Conservation (phyloP, 2,329 filamentous ascomycete species). For the Ampelomyces quisqualis region DNA sequence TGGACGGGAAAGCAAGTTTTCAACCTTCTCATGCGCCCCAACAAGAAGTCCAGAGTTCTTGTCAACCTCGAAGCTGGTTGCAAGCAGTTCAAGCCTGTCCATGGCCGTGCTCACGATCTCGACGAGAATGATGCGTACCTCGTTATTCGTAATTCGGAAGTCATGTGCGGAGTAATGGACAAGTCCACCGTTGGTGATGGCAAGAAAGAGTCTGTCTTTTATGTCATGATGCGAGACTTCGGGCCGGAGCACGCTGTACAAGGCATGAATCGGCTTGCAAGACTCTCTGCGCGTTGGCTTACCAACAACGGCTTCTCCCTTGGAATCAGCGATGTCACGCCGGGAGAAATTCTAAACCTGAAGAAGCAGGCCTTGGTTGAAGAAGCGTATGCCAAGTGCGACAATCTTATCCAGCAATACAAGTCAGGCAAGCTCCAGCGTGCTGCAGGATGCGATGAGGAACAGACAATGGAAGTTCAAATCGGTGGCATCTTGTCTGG, state of each 20-base stretch:
- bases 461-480: constrained; percentile 51
- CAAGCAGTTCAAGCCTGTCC: constrained; percentile 70
- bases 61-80: constrained; percentile 94
- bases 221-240: constrained; percentile 92
- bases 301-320: constrained; percentile 95
- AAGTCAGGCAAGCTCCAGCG: constrained; percentile 80
- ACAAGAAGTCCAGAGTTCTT: constrained; percentile 75
- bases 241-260: constrained; percentile 84
- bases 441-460: constrained; percentile 84
- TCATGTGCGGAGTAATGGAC: constrained; percentile 98
- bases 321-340: constrained; percentile 91
- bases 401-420: constrained; percentile 78
- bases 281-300: constrained; percentile 83
- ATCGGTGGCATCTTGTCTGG: constrained; percentile 90
- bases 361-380: constrained; percentile 76
- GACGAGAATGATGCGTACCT: constrained; percentile 78
- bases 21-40: constrained; percentile 86
- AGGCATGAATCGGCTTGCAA: constrained; percentile 92
- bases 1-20: constrained; percentile 99
- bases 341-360: constrained; percentile 67
- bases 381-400: constrained; percentile 76
- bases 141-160: constrained; percentile 91
- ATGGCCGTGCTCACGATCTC: constrained; percentile 71
- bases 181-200: constrained; percentile 96
- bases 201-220: constrained; percentile 98